These are phyloP conservation scores for Metarhizium sp. DNA, from an alignment of 2,329 filamentous ascomycete genomes.

Conservation along the genomic window DNA sequence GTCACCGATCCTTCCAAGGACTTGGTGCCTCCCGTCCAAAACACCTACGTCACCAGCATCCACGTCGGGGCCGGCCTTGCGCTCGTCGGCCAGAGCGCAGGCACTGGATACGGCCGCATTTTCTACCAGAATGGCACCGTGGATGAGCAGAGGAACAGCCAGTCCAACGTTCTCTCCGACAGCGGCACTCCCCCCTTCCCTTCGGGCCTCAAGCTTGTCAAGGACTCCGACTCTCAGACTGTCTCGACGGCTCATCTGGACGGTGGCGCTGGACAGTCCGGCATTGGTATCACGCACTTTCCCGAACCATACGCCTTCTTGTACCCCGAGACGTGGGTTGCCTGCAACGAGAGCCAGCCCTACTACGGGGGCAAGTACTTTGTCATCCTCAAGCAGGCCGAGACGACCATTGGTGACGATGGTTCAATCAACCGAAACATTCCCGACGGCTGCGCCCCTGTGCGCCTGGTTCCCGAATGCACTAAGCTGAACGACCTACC, in stretches of 20 bases:
- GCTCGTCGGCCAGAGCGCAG: slow-evolving; percentile 26
- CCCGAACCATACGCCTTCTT: slow-evolving; percentile 22
- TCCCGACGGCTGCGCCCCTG: slow-evolving; percentile 28
- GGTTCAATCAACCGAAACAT: slow-evolving; percentile 14
- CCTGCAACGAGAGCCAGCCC: slow-evolving; percentile 28
- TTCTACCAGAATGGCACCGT: slow-evolving; percentile 41
- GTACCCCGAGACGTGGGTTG: slow-evolving; percentile 24
- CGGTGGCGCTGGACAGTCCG: slow-evolving; percentile 23
- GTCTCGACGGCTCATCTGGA: slow-evolving; percentile 16
- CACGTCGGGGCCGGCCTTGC: slow-evolving; percentile 31
- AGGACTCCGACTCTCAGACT: slow-evolving; percentile 18
- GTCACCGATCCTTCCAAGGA: slow-evolving; percentile 27
- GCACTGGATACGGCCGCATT: slow-evolving; percentile 15
- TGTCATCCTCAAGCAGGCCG: slow-evolving; percentile 25
- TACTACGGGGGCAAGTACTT: slow-evolving; percentile 29
- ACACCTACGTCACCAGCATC: slow-evolving; percentile 26
- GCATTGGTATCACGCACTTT: slow-evolving; percentile 21
- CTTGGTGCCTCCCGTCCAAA: slow-evolving; percentile 27
- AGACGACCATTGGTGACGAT: slow-evolving; percentile 11
- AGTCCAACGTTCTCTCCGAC: slow-evolving; percentile 27
- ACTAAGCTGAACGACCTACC: slow-evolving; percentile 24
- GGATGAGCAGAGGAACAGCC: slow-evolving; percentile 15
- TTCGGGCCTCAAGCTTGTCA: slow-evolving; percentile 20
- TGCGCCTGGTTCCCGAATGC: slow-evolving; percentile 33
- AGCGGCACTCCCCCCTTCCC: slow-evolving; percentile 27